These are phyloP conservation scores for Neobulgaria alba DNA, from an alignment of 2,329 filamentous ascomycete species.

Conservation along the genomic window DNA sequence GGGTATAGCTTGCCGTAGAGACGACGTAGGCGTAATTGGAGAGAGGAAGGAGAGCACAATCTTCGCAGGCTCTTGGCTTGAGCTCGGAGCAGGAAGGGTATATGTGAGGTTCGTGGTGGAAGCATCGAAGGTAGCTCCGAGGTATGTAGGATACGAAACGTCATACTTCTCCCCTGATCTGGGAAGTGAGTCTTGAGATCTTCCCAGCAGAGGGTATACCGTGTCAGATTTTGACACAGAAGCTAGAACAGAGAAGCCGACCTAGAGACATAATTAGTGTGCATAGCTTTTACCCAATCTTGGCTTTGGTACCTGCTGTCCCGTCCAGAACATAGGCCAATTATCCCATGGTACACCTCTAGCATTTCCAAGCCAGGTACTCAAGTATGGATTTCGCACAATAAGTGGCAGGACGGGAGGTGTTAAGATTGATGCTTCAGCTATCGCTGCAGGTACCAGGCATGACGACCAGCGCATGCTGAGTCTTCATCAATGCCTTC, in stretches of 20 bases:
- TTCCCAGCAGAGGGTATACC: slow-evolving; percentile 56
- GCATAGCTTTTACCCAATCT: no score
- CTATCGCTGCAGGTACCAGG: slow-evolving; percentile 24
- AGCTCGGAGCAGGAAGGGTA: slow-evolving; percentile 39
- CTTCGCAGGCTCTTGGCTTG: slow-evolving; percentile 36
- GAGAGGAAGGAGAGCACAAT: slow-evolving; percentile 49
- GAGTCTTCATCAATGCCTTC: background rate
- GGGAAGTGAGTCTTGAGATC: slow-evolving; percentile 54
- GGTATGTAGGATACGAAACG: slow-evolving; percentile 48
- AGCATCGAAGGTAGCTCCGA: slow-evolving; percentile 57
- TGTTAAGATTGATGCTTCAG: slow-evolving; percentile 42
- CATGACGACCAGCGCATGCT: slow-evolving; percentile 26
- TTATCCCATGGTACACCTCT: slow-evolving; percentile 68
- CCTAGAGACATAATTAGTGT: slow-evolving; percentile 26
- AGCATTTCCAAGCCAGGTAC: slow-evolving; percentile 55
- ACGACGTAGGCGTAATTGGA: slow-evolving; percentile 27
- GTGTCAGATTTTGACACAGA: slow-evolving; percentile 49
- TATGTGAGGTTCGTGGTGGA: slow-evolving; percentile 65
- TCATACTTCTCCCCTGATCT: slow-evolving; percentile 39
- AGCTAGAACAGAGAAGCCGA: slow-evolving; percentile 56
- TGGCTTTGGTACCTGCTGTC: slow-evolving; percentile 55
- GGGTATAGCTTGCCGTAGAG: slow-evolving; percentile 38
- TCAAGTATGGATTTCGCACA: slow-evolving; percentile 52
- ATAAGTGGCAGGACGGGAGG: slow-evolving; percentile 49
- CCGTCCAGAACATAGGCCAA: slow-evolving; percentile 84